Base-by-base conservation (phyloP, 352 stramenopile genomes). In the Phytopythium chamaehyphon region DNA sequence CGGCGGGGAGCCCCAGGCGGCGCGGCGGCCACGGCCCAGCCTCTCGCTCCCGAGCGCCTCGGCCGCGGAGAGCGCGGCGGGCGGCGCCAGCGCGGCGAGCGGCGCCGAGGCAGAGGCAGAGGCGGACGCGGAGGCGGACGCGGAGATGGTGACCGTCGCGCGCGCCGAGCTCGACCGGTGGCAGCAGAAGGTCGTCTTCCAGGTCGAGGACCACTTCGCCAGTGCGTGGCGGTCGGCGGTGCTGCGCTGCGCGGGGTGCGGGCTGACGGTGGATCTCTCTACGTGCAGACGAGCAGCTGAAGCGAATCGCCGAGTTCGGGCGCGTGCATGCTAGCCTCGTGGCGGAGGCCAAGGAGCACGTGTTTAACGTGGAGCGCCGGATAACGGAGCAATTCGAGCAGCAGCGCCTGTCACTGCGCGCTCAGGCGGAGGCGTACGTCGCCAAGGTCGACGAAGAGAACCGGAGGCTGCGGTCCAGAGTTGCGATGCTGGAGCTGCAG, bases 251-350 rank as follows among this genome's bases (percentile, higher is more conserved):
- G 5, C 5, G 5, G 9, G 9, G 28, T 33, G 28, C 9, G 28
- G 28, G 8, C 15, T n/a, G 0, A 1, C 7, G 31, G 1, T 12
- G n/a, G 21, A 6, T 33, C 22, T 40, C 46, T 16, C 11, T 37
- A 4, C 33, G 7, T 24, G 11, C 38, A 90, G 80, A 86, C 51
- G 75, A 90, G 39, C 80, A 90, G 56, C 57, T 90, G 18, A 90
- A 88, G 61, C 71, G 80, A 33, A 90, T 90, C 50, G 71, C 74
- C 1, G 80, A 90, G 51, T 90, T 90, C 51, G 80, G 80, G 24
- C 76, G 80, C 28, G 76, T 86, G 14, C 76, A 87, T 55, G 75
- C 73, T 3, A 86, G 62, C 38, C 59, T 90, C 10, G 51, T 88
- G 31, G 71, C 80, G 21, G 76, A 90, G 54, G 76, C 80, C 3